Conservation (phyloP, 305 asterid species). For the Fraxinus floribunda region DNA sequence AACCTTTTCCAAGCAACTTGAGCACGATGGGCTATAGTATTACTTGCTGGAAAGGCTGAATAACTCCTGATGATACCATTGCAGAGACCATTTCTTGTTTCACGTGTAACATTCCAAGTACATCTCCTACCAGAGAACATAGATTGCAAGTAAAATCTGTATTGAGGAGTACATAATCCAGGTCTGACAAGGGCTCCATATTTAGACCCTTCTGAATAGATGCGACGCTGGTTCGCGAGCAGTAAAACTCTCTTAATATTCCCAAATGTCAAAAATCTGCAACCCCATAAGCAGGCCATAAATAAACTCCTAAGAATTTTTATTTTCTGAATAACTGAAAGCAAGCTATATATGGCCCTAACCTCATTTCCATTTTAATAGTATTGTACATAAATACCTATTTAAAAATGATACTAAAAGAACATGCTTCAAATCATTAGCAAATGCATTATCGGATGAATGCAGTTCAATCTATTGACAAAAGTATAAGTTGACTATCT, state of each 20-base stretch:
- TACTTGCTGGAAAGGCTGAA: constrained; percentile 42
- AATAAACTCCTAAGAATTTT: not conserved
- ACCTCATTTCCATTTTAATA: not conserved
- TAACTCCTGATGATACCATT: constrained; percentile 33
- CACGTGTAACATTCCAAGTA: constrained; percentile 33
- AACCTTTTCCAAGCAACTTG: constrained; percentile 68
- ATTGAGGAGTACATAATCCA: constrained; percentile 37
- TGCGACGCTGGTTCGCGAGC: constrained; percentile 21
- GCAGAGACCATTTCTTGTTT: constrained; percentile 28
- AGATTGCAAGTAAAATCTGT: constrained; percentile 48
- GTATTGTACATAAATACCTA: not conserved
- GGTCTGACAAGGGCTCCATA: constrained; percentile 39
- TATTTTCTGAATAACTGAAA: constrained; percentile 9
- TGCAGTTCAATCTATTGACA: not conserved
- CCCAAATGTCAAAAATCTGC: constrained; percentile 62
- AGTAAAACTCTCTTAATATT: constrained; percentile 45
- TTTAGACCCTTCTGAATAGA: constrained; percentile 31
- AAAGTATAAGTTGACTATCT: not conserved
- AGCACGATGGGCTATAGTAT: constrained; percentile 41
- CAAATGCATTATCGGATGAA: not conserved
- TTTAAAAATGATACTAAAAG: not conserved
- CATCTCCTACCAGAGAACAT: constrained; percentile 36
- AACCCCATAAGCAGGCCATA: constrained; percentile 27
- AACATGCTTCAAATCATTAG: not conserved
- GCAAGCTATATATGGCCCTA: not conserved